phyloP scores from a whole-genome alignment of 306 rosid species.

The Medicago ruthenica region DNA sequence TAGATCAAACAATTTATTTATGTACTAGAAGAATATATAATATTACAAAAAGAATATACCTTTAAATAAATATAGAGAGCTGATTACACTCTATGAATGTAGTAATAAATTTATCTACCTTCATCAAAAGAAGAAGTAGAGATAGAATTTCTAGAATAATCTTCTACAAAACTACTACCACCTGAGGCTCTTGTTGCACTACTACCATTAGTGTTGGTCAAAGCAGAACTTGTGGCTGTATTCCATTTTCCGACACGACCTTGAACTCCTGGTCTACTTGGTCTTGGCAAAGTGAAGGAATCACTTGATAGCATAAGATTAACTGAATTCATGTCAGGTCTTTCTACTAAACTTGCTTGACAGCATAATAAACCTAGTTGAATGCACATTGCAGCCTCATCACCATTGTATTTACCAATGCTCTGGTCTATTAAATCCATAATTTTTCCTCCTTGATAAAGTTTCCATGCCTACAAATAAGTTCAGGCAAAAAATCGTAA shows the following conservation, averaged over 20 bases:
- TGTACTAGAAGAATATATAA: not conserved
- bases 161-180: conserved; percentile 64
- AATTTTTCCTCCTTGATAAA: conserved; percentile 63
- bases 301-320: conserved; percentile 86
- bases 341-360: conserved; percentile 60
- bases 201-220: conserved; percentile 62
- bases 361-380: conserved; percentile 90
- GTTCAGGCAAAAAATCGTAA: not conserved
- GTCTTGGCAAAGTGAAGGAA: conserved; percentile 76
- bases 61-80: conserved; percentile 7
- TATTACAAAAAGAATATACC: conserved; percentile 20
- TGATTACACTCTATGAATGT: conserved; percentile 1
- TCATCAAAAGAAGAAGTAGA: conserved; percentile 78
- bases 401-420: conserved; percentile 59
- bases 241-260: conserved; percentile 79
- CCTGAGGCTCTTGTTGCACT: conserved; percentile 62
- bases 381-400: conserved; percentile 90
- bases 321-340: conserved; percentile 88
- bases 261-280: conserved; percentile 77
- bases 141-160: conserved; percentile 78
- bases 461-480: conserved; percentile 76
- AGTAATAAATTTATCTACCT: conserved; percentile 58
- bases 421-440: conserved; percentile 68
- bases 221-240: conserved; percentile 55
- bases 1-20: not conserved